Conservation (phyloP, 192 early-diverging fungal genomes). For the Coemansia sp. region DNA sequence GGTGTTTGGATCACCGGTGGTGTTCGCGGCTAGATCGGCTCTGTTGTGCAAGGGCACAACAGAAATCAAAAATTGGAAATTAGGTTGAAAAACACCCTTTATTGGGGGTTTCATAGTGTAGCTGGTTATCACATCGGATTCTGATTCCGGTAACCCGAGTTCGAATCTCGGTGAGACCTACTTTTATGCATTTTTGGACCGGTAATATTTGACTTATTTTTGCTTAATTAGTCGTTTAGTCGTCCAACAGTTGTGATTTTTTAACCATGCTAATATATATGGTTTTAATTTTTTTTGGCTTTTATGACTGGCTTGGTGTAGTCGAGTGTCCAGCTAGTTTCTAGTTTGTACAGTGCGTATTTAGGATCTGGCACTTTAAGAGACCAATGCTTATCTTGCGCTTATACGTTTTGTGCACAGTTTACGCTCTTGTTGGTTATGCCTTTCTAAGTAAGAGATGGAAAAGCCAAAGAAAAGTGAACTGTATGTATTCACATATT, state of each 20-base stretch:
- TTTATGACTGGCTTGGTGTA: no score
- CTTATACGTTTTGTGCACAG: not conserved
- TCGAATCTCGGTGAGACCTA: conserved; percentile 44
- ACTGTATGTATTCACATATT: no score
- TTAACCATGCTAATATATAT: not conserved
- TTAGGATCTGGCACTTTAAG: not conserved
- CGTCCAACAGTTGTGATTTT: not conserved
- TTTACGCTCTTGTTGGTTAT: not conserved
- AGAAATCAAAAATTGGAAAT: no score
- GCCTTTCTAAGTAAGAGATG: no score
- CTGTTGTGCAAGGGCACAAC: no score
- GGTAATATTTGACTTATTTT: conserved; percentile 1
- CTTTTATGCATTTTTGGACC: no score
- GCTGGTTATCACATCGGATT: conserved; percentile 42
- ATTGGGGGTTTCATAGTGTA: conserved; percentile 34
- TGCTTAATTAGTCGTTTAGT: not conserved
- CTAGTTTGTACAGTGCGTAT: no score
- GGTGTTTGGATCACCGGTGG: no score
- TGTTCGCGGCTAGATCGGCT: no score
- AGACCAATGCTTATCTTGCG: not conserved
- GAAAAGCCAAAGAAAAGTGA: no score
- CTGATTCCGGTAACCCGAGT: conserved; percentile 45
- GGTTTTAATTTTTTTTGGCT: not conserved
- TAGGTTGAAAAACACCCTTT: no score
- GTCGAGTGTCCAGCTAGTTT: no score